Base-by-base conservation (phyloP, 257 asterid species). In the Echites panduratus region DNA sequence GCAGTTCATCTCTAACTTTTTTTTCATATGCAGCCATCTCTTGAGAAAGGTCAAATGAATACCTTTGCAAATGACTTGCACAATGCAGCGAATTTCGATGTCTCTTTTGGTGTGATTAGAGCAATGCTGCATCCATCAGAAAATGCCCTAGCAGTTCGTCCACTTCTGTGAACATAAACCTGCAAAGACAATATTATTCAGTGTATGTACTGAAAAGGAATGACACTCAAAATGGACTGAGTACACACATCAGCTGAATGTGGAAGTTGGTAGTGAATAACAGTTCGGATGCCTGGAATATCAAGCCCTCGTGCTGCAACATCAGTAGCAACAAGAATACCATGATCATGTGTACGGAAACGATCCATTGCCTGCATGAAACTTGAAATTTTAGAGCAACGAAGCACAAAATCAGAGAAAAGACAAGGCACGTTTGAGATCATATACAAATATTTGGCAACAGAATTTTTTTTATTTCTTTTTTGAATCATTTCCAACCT, bases 241-340 rank as follows among this genome's bases (percentile, higher is more conserved):
- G 38, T 38, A 63, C 35, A 75, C 84, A 94, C 98, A 76, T 92
- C 98, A 56, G 97, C 98, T 29, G 99, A 89, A 79, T 73, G 99
- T 14, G 99, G 99, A 83, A 94, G 98, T 86, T 94, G 98, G 80
- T 94, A 92, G 84, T 94, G 99, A 83, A 92, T 86, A 80, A 94
- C 98, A 2, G 98, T 92, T 73, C 98, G 90, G 66, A 91, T 90
- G 68, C 98, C 96, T 47, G 92, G 86, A 76, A 94, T 85, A 81
- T 94, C 99, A 44, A 94, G 90, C 71, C 99, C 99, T 82, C 99
- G 84, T 20, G 98, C 98, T 24, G 96, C 98, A 71, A 95, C 98
- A 83, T 94, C 99, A 48, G 99, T 90, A 56, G 99, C 98, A 75
- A 90, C 80, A 72, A 94, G 99, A 77, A 90, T 86, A n/a, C 89